Evolutionary conservation across 768 basidiomycete genomes (phyloP).

Genomic region (Kondoa subrosea): DNA sequence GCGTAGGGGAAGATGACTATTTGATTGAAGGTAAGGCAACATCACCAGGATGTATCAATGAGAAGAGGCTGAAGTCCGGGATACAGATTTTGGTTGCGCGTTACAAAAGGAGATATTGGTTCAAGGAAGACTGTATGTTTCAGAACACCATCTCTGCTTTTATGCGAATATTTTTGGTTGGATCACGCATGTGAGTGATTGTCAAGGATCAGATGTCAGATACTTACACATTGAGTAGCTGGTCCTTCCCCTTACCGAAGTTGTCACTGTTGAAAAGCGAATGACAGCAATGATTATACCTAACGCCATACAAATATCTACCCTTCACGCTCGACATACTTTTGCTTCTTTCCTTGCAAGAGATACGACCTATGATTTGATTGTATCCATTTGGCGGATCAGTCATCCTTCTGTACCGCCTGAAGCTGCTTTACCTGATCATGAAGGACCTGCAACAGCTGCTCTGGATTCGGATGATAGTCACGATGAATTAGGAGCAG

Average conservation of each 20-base stretch:
- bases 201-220: conserved; percentile 6
- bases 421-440: conserved; percentile 26
- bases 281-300: conserved; percentile 98
- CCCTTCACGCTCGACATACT: conserved; percentile 65
- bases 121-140: conserved; percentile 89
- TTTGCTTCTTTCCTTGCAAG: conserved; percentile 93
- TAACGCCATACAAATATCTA: conserved; percentile 82
- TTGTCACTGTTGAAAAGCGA: conserved; percentile 74
- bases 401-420: conserved; percentile 50
- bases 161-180: conserved; percentile 98
- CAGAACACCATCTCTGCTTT: conserved; percentile 98
- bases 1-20: conserved; percentile 84
- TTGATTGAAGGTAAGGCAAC: conserved; percentile 74
- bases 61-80: background rate
- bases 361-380: conserved; percentile 90
- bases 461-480: background rate
- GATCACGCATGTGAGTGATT: conserved; percentile 71
- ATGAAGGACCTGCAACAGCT: conserved; percentile 5
- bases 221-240: conserved; percentile 40
- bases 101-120: conserved; percentile 89
- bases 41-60: background rate
- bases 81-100: conserved; percentile 86
- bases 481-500: background rate
- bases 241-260: conserved; percentile 71
- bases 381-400: conserved; percentile 86